Evolutionary conservation across 148 eudicot species (phyloP).

Genomic region (Rhododendron simsii): DNA sequence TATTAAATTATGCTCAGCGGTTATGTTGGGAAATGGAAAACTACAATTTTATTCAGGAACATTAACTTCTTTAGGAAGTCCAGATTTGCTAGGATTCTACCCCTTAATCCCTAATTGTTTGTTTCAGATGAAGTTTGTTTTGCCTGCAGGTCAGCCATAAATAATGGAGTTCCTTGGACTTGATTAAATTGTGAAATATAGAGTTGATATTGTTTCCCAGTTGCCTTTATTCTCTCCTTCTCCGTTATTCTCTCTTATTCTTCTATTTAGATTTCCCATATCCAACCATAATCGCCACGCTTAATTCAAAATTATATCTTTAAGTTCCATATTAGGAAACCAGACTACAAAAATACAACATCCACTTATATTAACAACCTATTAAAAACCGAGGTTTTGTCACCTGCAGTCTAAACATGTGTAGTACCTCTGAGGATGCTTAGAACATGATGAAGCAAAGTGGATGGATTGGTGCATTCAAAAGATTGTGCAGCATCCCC

Average conservation of each 20-base stretch:
- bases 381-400: neutral
- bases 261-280: neutral
- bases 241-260: neutral
- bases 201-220: neutral
- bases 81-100: neutral
- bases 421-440: constrained; percentile 74
- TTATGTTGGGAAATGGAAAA: neutral
- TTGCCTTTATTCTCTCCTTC: neutral
- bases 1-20: neutral
- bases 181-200: neutral
- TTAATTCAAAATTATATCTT: neutral
- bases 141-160: neutral
- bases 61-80: neutral
- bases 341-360: neutral
- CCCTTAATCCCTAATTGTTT: neutral
- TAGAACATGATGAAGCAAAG: constrained; percentile 63
- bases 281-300: neutral
- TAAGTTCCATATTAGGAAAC: neutral
- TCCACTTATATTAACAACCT: neutral
- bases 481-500: constrained; percentile 79
- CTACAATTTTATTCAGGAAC: neutral
- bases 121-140: neutral
- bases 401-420: constrained; percentile 14
- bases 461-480: constrained; percentile 59
- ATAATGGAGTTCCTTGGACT: neutral